Base-by-base conservation (phyloP, 805 yeast species). In the Wickerhamiella shivajii region DNA sequence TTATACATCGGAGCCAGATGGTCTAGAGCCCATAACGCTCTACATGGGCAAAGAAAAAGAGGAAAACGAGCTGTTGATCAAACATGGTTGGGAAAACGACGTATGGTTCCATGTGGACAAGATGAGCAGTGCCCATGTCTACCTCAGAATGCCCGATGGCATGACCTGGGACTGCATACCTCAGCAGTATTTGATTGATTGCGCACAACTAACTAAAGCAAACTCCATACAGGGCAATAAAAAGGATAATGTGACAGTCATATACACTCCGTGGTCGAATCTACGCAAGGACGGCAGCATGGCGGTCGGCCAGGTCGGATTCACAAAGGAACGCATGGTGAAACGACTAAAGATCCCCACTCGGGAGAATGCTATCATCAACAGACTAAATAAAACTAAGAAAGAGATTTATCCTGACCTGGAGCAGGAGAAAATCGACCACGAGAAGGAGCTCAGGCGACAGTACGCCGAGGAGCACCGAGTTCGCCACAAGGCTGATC, bases 81-180 rank as follows among this genome's bases (percentile, higher is more conserved):
- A 70, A 48, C 66, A 69, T 44, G 79, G 85, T 1, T 65, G 67
- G 40, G 72, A 71, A 17, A 67, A 67, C 38, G 74, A 77, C 49
- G 57, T 77, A 3, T 79, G 92, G 62, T 79, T 80, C 47, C 92
- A 78, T 52, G 83, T 76, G 6, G 85, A 77, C 43, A 75, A 74
- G 42, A 60, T 71, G 30, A 74, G 83, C 3, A 73, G 83, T 27
- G 90, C 85, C 0, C 93, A 80, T 50, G 64, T 80, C 7, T 80
- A 80, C 45, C 56, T 77, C 18, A 66, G 80, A 36, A 52, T 74
- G 14, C 57, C 63, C 2, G 67, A 63, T 15, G 73, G 67, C 34
- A 57, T 59, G 29, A 44, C 39, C 5, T 55, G 67, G 51, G 67
- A 61, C 4, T 57, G 56, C 17, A 66, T 77, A 12, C 77, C 77